A percentile compares a stretch with the other conserved stretches of the same genome.
These are phyloP conservation scores for Metschnikowia similis DNA, from an alignment of 805 yeast species.

Conservation along the genomic window DNA sequence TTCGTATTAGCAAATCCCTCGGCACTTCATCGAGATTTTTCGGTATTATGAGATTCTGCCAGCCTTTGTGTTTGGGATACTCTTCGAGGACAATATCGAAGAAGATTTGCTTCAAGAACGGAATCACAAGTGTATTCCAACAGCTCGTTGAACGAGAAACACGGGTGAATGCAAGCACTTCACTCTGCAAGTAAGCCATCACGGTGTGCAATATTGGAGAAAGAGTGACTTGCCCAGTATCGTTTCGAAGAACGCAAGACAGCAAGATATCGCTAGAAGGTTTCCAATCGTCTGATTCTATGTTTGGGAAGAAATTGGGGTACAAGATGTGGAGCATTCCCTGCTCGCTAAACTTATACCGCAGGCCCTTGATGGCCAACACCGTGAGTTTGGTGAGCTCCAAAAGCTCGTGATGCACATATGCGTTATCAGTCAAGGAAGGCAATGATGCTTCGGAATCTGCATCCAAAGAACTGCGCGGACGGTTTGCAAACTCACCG, in stretches of 20 bases:
- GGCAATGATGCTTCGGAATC: slow-evolving; percentile 19
- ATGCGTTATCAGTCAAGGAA: slow-evolving; percentile 25
- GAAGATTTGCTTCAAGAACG: slow-evolving; percentile 26
- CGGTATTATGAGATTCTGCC: slow-evolving; percentile 12
- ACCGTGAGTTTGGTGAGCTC: slow-evolving; percentile 37
- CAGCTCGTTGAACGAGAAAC: slow-evolving; percentile 20
- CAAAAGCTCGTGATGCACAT: slow-evolving; percentile 34
- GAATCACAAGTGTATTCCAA: slow-evolving; percentile 28
- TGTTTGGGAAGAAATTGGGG: slow-evolving; percentile 41
- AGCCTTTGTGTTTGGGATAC: slow-evolving; percentile 11
- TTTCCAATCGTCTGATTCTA: slow-evolving; percentile 39
- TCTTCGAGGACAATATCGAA: slow-evolving; percentile 28
- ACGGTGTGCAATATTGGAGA: slow-evolving; percentile 20
- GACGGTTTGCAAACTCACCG: not conserved
- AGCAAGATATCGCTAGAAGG: slow-evolving; percentile 17
- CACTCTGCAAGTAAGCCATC: slow-evolving; percentile 16
- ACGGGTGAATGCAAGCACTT: slow-evolving; percentile 25
- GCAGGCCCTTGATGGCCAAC: slow-evolving; percentile 38
- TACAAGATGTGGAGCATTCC: slow-evolving; percentile 41
- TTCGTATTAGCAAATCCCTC: slow-evolving; percentile 8
- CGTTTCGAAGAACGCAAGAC: slow-evolving; percentile 1
- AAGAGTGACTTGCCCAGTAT: slow-evolving; percentile 10
- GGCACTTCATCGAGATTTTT: slow-evolving; percentile 6
- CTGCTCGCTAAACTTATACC: slow-evolving; percentile 36
- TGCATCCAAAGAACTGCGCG: slow-evolving; percentile 15